Evolutionary conservation across 306 rosid species (phyloP), one percentile per base, ranked within the genome.

Genomic region (Dicorynia guianensis): DNA sequence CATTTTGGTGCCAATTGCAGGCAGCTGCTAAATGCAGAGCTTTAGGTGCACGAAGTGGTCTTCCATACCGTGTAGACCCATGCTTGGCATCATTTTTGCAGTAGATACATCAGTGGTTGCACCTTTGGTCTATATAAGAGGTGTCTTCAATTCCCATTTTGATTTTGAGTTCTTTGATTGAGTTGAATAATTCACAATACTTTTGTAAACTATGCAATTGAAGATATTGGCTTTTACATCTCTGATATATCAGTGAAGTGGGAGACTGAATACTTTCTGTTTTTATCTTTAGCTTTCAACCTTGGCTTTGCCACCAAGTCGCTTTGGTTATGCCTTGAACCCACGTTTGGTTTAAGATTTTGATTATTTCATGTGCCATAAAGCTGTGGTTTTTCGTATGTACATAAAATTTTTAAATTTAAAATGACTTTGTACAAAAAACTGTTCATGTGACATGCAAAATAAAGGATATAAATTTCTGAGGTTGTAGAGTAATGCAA

Each of bases 11-110:
- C 7, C 42, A 40, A 57, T 85, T 77, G 71, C 96, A 95, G 99
- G 99, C 99, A 3, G 97, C 93, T 48, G 83, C 74, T 53, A 90
- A 91, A 73, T 95, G 99, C 84, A 85, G 92, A 64, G 96, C 72
- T 63, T 68, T 89, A 77, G 99, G 99, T 68, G 97, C 99, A 52
- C 85, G 98, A 75, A 81, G 89, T 36, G 96, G 96, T 63, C 97
- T 95, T 86, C 97, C 99, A 57, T 78, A 81, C 39, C 81, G 80
- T 36, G 61, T 87, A 2, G 92, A 95, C 61, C 91, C 96, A n/a
- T 73, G 72, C 50, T 58, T 95, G 68, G 86, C 92, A 44, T 56
- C 93, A 19, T 90, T 85, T 82, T 58, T 90, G 11, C 76, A 57
- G 35, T 76, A 75, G 67, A 71, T 71, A 53, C 56, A n/a, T n/a